Base-by-base conservation (phyloP, 768 basidiomycete genomes). In the Trametes coccinea region DNA sequence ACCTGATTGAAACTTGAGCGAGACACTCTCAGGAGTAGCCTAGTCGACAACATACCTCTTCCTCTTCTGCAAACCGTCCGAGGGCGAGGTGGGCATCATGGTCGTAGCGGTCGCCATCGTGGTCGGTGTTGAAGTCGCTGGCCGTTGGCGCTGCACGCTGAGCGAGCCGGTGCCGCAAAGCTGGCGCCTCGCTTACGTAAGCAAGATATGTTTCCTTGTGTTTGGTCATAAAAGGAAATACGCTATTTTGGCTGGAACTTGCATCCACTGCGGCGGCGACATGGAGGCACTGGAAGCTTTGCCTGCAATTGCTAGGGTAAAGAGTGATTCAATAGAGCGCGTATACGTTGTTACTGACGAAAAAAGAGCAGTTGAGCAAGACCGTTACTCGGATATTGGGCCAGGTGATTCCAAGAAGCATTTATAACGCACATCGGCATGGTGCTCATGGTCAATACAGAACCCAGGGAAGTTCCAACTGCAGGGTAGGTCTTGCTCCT, bases 391-490 rank as follows among this genome's bases (percentile, higher is more conserved):
- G 92, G 63, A 78, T 93, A 7, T 74, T 93, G 17, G 92, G 89
- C 3, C 90, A 92, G 85, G 92, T 90, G 70, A 48, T 76, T 69
- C 10, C 17, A 30, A 22, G 30, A n/a, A 37, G 34, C 17, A 34
- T 10, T 7, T 43, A n/a, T 16, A 31, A 34, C 22, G 7, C 16
- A 30, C 29, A 29, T 57, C 7, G 30, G 17, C 8, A 2, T 17
- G 41, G 43, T 56, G 51, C n/a, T 53, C 30, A 51, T 29, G 41
- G 48, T 52, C 48, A 27, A 8, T 27, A 13, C 66, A 94, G 90
- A 95, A 96, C 69, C 92, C 93, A 7, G 89, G 93, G 3, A 87
- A 90, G 67, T 94, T 92, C 71, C 94, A 93, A 0, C 78, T 96
- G 0, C 92, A 95, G 79, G 93, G 92, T 88, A 22, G 22, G 43